A percentile compares a stretch with the other conserved stretches of the same genome.
Conservation (phyloP, 208 protist species). For the Crithidia expoeki region DNA sequence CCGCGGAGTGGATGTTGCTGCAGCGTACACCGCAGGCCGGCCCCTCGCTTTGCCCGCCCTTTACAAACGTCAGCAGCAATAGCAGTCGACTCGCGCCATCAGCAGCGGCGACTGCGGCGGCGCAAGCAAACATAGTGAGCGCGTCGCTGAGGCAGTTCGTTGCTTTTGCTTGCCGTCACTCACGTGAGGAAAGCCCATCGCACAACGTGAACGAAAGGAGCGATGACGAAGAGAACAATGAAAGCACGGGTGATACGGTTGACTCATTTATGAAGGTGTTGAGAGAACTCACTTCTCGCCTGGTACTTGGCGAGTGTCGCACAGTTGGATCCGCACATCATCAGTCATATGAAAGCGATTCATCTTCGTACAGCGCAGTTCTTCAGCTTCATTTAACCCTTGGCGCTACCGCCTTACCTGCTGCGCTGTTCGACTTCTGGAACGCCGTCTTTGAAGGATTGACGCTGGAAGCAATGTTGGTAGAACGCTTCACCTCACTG, state of each 20-base stretch:
- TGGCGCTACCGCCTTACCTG: neutral
- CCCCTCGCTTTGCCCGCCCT: neutral
- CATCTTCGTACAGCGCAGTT: neutral
- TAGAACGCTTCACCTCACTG: neutral
- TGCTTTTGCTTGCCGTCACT: slow-evolving; percentile 14
- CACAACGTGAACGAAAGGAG: neutral
- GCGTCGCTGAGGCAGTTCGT: slow-evolving; percentile 6
- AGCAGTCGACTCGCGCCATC: neutral
- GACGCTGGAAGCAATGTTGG: slow-evolving; percentile 1
- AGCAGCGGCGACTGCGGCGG: neutral
- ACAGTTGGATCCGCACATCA: neutral
- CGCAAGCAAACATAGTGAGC: neutral
- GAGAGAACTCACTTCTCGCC: neutral
- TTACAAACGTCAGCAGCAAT: neutral
- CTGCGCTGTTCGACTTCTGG: neutral
- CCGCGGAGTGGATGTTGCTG: slow-evolving; percentile 29
- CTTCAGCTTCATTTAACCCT: neutral
- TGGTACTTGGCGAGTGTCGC: slow-evolving; percentile 3
- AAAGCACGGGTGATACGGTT: no score
- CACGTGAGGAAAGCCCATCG: neutral
- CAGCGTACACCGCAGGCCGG: neutral
- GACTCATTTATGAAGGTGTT: neutral
- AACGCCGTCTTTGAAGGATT: slow-evolving; percentile 8
- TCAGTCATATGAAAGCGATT: neutral
- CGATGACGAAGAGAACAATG: no score